phyloP scores from a whole-genome alignment of 78 protist species.

The Cavenderia fasciculata region DNA sequence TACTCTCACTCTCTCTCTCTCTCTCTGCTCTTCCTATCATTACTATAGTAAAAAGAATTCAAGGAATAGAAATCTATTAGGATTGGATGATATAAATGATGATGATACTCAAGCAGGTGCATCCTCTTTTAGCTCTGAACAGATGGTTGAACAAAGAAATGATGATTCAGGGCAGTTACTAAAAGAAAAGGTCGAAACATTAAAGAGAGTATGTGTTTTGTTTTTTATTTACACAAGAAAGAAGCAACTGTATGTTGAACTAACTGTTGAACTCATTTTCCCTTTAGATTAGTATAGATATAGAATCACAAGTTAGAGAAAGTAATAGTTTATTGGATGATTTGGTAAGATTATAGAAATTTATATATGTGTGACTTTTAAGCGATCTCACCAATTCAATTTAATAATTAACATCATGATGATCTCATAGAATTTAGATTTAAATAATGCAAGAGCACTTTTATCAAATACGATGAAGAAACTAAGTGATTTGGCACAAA shows the following conservation, averaged over 20 bases:
- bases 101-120: constrained; percentile 1
- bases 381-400: too few species aligned
- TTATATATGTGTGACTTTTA: too few species aligned
- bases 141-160: constrained; percentile 41
- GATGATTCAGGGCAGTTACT: constrained; percentile 20
- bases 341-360: too few species aligned
- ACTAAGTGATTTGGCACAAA: constrained; percentile 34
- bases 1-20: neutral
- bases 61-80: constrained; percentile 51
- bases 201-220: constrained; percentile 42
- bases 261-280: too few species aligned
- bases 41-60: constrained; percentile 2
- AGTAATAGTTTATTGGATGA: constrained; percentile 54
- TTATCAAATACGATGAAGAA: constrained; percentile 69
- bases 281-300: constrained; percentile 40
- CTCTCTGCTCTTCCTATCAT: neutral
- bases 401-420: too few species aligned
- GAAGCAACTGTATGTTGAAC: too few species aligned
- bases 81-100: constrained; percentile 47
- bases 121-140: constrained; percentile 40
- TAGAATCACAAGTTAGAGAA: constrained; percentile 70
- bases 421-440: too few species aligned
- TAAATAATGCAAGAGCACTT: constrained; percentile 28
- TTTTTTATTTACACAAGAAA: neutral
- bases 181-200: constrained; percentile 16